Conservation (phyloP, 116 monocot species). For the Iris pallida region DNA sequence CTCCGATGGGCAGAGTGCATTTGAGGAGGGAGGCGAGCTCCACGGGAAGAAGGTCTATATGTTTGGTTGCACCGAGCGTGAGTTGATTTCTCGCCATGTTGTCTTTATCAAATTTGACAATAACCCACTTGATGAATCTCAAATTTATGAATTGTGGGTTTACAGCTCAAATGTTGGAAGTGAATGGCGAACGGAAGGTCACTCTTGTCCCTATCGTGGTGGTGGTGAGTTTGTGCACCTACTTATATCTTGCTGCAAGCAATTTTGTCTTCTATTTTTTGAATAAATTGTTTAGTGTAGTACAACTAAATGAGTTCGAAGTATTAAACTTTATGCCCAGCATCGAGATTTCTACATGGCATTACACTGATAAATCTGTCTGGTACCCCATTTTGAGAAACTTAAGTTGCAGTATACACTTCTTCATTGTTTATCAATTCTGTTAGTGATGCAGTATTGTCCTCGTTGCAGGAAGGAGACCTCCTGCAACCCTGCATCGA, state of each 20-base stretch:
- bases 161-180: constrained; percentile 77
- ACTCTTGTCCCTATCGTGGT: constrained; percentile 88
- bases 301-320: too few relatives aligned
- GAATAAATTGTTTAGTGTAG: too few relatives aligned
- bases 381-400: too few relatives aligned
- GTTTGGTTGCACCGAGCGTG: constrained; percentile 94
- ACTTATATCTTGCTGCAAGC: too few relatives aligned
- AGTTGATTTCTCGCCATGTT: constrained; percentile 15
- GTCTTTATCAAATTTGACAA: neutral
- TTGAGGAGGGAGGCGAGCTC: constrained; percentile 84
- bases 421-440: too few relatives aligned
- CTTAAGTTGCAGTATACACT: too few relatives aligned
- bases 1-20: constrained; percentile 46
- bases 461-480: constrained; percentile 9
- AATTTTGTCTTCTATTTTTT: too few relatives aligned
- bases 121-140: neutral
- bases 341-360: too few relatives aligned
- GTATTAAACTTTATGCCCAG: too few relatives aligned
- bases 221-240: constrained; percentile 52
- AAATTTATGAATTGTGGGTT: neutral
- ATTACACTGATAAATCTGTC: too few relatives aligned
- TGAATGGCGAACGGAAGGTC: constrained; percentile 65
- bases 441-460: too few relatives aligned
- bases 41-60: constrained; percentile 77
- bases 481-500: constrained; percentile 83